Evolutionary conservation across 2,329 filamentous ascomycete species (phyloP), one percentile per base, ranked within the genome.

Genomic region (Neofusicoccum laricinum): DNA sequence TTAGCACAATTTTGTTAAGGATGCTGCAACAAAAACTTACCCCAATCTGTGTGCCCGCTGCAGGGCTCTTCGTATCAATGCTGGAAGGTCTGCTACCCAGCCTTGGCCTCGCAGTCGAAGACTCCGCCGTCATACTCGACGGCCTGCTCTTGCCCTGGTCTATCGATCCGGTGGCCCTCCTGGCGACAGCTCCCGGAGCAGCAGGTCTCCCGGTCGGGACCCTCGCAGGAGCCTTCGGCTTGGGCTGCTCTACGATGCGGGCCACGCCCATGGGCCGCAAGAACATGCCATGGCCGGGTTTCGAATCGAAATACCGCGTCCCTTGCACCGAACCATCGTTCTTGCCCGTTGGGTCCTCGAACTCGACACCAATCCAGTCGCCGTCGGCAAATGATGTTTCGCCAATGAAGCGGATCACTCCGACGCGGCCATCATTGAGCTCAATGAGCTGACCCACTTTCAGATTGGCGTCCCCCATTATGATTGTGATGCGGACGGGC

Each of bases 241-340:
- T 81, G 61, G 89, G 77, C 67, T 78, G 65, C 79, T 76, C 69
- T 67, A 79, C 55, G 72, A 83, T 34, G 75, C 70, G 65, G 12
- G 83, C 84, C 57, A 95, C 82, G 65, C 89, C 89, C 62, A 85
- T 80, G 34, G 92, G 88, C 67, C 91, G 86, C 63, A 97, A 86
- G 72, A 99, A 98, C 87, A 99, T 95, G 82, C 92, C 86, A 85
- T 89, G 77, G 74, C 84, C 78, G 49, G 81, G 78, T 55, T 82
- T 76, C 70, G 94, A 98, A 57, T 93, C 87, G 71, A 97, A 98
- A 75, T 98, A 98, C 19, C 92, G 84, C 73, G 92, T 86, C 67
- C 92, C 93, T 76, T 94, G 87, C 51, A 98, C 92, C 63, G 90
- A 90, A 68, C 94, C 94, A 83, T 98, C 92, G 71, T 98, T 98